A percentile compares a stretch with the other conserved stretches of the same genome.
These are phyloP conservation scores for Acacia acuminata DNA, from an alignment of 306 rosid species.

Conservation along the genomic window DNA sequence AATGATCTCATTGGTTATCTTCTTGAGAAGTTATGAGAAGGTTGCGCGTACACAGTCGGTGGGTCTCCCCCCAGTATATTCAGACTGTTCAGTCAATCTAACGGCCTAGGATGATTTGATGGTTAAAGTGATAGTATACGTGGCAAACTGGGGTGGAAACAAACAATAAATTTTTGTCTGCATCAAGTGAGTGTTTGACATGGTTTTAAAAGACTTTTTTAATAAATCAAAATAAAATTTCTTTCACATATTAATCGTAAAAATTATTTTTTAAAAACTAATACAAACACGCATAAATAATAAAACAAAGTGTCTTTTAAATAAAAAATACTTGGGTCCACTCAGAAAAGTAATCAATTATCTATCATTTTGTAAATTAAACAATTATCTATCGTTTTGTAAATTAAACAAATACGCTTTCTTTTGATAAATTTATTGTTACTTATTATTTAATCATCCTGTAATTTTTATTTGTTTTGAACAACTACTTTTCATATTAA, in stretches of 20 bases:
- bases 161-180: background rate
- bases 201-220: no score
- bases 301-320: background rate
- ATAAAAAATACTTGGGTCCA: background rate
- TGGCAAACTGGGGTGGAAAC: background rate
- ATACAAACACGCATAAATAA: no score
- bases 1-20: background rate
- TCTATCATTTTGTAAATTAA: background rate
- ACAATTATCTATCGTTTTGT: background rate
- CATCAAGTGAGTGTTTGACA: no score
- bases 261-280: no score
- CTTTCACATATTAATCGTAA: no score
- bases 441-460: background rate
- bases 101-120: background rate
- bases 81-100: background rate
- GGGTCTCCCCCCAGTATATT: background rate
- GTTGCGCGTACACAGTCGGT: no score
- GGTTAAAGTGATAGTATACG: no score
- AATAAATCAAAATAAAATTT: no score
- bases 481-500: background rate
- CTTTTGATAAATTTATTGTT: background rate
- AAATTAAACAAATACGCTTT: background rate
- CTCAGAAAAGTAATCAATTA: background rate
- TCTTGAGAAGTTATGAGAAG: background rate
- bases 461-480: background rate